Percentiles rank a stretch among this genome's conserved stretches.
Evolutionary conservation across 345 rosid species (phyloP).

Genomic region (Populus alba): DNA sequence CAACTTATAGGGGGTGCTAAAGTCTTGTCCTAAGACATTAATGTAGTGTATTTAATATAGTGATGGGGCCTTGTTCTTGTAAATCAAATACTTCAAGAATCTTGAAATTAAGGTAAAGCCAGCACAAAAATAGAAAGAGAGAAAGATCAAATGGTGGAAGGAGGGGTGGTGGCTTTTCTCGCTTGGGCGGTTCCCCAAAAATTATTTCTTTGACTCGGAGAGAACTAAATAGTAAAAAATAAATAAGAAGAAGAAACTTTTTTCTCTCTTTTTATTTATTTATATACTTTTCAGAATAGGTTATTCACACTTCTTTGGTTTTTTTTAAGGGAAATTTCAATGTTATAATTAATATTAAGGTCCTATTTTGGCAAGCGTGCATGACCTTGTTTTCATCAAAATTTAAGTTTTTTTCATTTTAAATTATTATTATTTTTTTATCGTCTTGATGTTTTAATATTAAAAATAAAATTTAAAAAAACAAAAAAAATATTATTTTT

Average conservation of each 20-base stretch:
- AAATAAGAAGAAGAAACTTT: too few species aligned
- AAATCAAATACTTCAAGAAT: conserved; percentile 35
- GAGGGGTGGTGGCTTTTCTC: conserved; percentile 40
- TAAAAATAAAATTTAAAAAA: too few species aligned
- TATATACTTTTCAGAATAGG: neutral
- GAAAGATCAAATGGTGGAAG: conserved; percentile 31
- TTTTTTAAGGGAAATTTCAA: too few species aligned
- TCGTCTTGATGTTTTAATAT: too few species aligned
- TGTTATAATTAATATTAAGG: too few species aligned
- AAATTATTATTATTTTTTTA: too few species aligned
- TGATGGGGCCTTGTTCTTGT: conserved; percentile 7
- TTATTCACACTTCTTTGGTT: too few species aligned
- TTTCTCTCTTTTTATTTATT: conserved; percentile 5
- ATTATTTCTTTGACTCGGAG: conserved; percentile 50
- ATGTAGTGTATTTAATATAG: neutral
- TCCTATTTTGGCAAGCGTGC: too few species aligned
- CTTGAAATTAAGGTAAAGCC: conserved; percentile 44
- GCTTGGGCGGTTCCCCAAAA: conserved; percentile 36
- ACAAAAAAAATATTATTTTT: too few species aligned
- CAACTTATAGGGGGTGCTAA: conserved; percentile 5
- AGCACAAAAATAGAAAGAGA: conserved; percentile 33
- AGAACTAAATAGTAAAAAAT: too few species aligned
- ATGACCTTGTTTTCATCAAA: too few species aligned
- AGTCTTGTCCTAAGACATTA: conserved; percentile 13
- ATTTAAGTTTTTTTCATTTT: too few species aligned